A percentile compares a stretch with the other conserved stretches of the same genome.
Evolutionary conservation across 805 yeast genomes (phyloP).

Genomic region (Wickerhamiella sorbophila): DNA sequence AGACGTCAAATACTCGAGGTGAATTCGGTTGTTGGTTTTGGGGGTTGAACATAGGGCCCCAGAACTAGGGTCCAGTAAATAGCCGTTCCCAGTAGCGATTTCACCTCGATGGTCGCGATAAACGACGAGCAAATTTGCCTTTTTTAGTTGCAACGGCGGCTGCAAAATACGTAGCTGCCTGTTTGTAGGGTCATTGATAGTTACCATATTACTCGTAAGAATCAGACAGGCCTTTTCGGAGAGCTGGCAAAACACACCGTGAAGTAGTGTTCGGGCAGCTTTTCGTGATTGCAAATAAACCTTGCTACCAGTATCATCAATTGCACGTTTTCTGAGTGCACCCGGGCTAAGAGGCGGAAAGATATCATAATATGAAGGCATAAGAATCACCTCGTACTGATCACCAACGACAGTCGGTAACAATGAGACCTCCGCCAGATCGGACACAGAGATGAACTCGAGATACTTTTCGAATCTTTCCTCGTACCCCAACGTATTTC

Average conservation of each 20-base stretch:
- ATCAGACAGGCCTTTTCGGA: background rate
- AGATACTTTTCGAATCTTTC: conserved; percentile 2
- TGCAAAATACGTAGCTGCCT: background rate
- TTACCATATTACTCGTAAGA: background rate
- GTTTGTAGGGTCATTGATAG: background rate
- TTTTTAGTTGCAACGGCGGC: background rate
- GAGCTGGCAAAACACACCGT: background rate
- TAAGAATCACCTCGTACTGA: conserved; percentile 17
- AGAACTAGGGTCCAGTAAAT: no score
- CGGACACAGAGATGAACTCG: conserved; percentile 1
- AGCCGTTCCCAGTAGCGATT: no score
- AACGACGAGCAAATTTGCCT: no score
- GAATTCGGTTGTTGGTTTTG: no score
- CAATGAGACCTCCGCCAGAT: conserved; percentile 11
- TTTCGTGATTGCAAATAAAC: no score
- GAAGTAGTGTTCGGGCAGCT: background rate
- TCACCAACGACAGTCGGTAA: conserved; percentile 20
- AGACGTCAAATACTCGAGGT: no score
- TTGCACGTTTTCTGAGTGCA: background rate
- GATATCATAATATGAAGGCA: conserved; percentile 13
- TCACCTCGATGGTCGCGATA: no score
- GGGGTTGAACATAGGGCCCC: no score
- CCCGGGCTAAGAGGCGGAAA: background rate
- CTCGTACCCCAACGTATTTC: conserved; percentile 8
- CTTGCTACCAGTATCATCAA: no score